Base-by-base conservation (phyloP, 2,329 filamentous ascomycete genomes). In the Diaporthe longicolla region DNA sequence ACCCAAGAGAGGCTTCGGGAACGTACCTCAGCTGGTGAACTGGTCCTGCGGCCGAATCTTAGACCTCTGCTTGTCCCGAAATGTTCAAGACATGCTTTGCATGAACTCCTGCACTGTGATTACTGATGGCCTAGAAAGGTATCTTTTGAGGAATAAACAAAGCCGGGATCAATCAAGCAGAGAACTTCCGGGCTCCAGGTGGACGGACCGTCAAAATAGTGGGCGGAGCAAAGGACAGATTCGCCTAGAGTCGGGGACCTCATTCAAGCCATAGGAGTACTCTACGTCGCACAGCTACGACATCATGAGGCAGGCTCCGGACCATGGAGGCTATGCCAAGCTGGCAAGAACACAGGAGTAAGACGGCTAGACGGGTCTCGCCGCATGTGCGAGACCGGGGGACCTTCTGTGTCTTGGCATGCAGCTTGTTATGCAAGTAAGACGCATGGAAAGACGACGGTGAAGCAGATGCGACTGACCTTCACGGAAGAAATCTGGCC, bases 281-380 rank as follows among this genome's bases (percentile, higher is more conserved):
- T 52, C 11, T 1, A 26, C 15, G 48, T 54, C 5, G 11, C 32
- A 68, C 63, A n/a, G 24, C 48, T 24, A 26, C 8, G 3, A 37
- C 21, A 29, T 50, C 45, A 19, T 52, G 6, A 40, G 45, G 29
- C 9, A 19, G 32, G 19, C 32, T 21, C 6, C 5, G 37, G 24
- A 17, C 9, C 29, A 26, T 37, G 29, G 61, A 13, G 10, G 26
- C 61, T 7, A 2, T 24, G 32, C 13, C 19, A n/a, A 15, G 21
- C 26, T 52, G 26, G 45, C 29, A 66, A 6, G 21, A 35, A 37
- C 29, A 35, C 15, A 19, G 37, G 21, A 26, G 63, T 21, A 26
- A 40, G 63, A 68, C 63, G 63, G 63, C n/a, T 11, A 26, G 45
- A 52, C 63, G 45, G 48, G 24, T 24, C 61, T 52, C 45, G 21